Percentiles rank a stretch among this genome's conserved stretches.
Evolutionary conservation across 192 early-diverging fungal species (phyloP).

Genomic region (Linnemannia hyalina): DNA sequence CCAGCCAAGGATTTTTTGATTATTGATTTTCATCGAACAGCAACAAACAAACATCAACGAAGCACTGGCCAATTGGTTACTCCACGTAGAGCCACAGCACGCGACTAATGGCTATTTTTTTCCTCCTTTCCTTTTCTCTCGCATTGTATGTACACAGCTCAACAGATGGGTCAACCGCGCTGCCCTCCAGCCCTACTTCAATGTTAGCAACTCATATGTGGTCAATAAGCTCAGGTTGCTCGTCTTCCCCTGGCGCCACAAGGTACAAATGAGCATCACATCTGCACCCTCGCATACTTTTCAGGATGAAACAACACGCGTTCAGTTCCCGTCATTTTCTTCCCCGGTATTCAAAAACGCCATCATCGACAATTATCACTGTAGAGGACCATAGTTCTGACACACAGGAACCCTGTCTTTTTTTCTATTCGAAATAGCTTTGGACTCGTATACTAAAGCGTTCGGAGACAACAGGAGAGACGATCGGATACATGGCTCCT

Average conservation of each 20-base stretch:
- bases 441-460: slow-evolving; percentile 86
- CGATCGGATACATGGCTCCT: slow-evolving; percentile 84
- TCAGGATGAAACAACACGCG: not conserved
- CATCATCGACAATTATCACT: not conserved
- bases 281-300: not conserved
- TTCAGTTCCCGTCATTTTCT: not conserved
- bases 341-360: not conserved
- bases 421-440: slow-evolving; percentile 54
- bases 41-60: not conserved
- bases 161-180: slow-evolving; percentile 86
- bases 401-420: not conserved
- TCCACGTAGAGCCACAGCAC: not conserved
- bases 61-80: slow-evolving; percentile 12
- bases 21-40: slow-evolving; percentile 5
- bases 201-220: slow-evolving; percentile 96
- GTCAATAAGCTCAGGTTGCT: slow-evolving; percentile 87
- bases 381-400: not conserved
- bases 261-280: slow-evolving; percentile 51
- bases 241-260: slow-evolving; percentile 92
- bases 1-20: not conserved
- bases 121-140: not conserved
- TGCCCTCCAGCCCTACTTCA: slow-evolving; percentile 94
- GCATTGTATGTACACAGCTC: slow-evolving; percentile 61
- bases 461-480: slow-evolving; percentile 82
- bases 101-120: not conserved